A percentile compares a stretch with the other conserved stretches of the same genome.
These are phyloP conservation scores for Plantago major DNA, from an alignment of 257 asterid species.

Conservation along the genomic window DNA sequence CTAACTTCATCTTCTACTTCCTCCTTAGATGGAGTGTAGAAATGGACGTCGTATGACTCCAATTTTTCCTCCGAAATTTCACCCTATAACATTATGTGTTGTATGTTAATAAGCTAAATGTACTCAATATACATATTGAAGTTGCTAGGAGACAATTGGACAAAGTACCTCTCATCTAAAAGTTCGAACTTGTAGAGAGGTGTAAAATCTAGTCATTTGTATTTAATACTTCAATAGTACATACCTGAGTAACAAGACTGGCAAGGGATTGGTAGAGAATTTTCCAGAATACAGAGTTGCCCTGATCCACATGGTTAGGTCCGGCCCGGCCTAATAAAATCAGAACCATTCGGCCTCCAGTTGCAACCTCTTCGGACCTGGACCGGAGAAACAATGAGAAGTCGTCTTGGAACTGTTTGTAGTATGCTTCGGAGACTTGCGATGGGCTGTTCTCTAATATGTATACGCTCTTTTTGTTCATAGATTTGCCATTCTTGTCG, in stretches of 20 bases:
- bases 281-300: constrained; percentile 70
- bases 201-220: too few relatives aligned
- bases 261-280: constrained; percentile 56
- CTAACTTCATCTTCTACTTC: constrained; percentile 59
- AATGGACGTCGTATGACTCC: constrained; percentile 68
- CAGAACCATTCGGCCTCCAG: constrained; percentile 80
- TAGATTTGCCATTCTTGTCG: constrained; percentile 42
- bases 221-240: too few relatives aligned
- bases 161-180: too few relatives aligned
- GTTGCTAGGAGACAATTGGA: too few relatives aligned
- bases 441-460: constrained; percentile 59
- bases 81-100: constrained; percentile 38
- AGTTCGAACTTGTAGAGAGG: too few relatives aligned
- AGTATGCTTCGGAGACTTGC: constrained; percentile 46
- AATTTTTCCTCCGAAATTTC: constrained; percentile 50
- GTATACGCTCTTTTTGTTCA: constrained; percentile 68
- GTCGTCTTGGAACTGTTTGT: constrained; percentile 57
- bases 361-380: constrained; percentile 53
- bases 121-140: background rate
- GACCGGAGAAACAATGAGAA: constrained; percentile 57
- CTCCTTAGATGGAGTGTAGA: constrained; percentile 70
- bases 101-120: background rate
- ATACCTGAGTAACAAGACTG: constrained; percentile 48
- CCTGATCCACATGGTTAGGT: constrained; percentile 46
- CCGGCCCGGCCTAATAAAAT: constrained; percentile 61